Evolutionary conservation across 2,329 filamentous ascomycete species (phyloP).

Genomic region (Monosporascus sp.): DNA sequence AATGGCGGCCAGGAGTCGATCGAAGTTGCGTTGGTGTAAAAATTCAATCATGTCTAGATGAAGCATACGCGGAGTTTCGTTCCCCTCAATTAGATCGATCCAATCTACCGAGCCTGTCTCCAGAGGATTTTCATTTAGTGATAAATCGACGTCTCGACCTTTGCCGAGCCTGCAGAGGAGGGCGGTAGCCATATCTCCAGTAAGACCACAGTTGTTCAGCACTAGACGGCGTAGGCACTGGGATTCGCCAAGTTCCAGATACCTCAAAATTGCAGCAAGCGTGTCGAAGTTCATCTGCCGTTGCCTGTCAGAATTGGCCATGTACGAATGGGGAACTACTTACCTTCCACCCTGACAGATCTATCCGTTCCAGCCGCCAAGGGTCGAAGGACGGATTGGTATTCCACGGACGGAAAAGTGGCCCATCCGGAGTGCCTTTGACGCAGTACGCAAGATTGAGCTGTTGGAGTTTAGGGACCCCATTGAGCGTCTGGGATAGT

Average conservation of each 20-base stretch:
- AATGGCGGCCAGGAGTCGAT: conserved; percentile 45
- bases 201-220: conserved; percentile 49
- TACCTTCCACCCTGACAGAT: conserved; percentile 51
- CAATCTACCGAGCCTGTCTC: conserved; percentile 48
- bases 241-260: conserved; percentile 37
- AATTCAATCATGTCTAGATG: conserved; percentile 57
- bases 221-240: conserved; percentile 38
- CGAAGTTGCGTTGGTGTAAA: conserved; percentile 44
- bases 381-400: conserved; percentile 27
- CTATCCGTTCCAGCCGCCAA: conserved; percentile 48
- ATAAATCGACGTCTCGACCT: conserved; percentile 42
- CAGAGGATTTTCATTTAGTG: conserved; percentile 48
- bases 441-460: conserved; percentile 49
- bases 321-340: conserved; percentile 9
- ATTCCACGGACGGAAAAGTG: conserved; percentile 41
- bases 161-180: conserved; percentile 48
- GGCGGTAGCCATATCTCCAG: conserved; percentile 43
- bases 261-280: conserved; percentile 40
- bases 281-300: conserved; percentile 45
- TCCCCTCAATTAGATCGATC: conserved; percentile 41
- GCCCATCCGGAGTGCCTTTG: conserved; percentile 38
- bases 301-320: conserved; percentile 2
- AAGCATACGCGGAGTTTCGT: conserved; percentile 44
- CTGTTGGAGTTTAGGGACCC: conserved; percentile 39
- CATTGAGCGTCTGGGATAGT: conserved; percentile 38